Conservation (phyloP, 208 protist genomes). For the Trichomonas vaginalis region DNA sequence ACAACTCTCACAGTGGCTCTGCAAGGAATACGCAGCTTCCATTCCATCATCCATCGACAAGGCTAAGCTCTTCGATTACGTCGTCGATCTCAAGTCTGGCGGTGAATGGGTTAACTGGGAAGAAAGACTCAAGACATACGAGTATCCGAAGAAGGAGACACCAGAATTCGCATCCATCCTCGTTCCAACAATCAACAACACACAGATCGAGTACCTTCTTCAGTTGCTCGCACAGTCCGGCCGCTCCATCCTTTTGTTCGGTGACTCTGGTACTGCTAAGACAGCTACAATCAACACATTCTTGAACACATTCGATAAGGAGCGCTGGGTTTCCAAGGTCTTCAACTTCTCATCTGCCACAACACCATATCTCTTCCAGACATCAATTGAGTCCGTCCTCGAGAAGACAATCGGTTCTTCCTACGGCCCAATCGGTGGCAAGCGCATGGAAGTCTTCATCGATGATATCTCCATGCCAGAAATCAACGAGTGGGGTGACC, state of each 20-base stretch:
- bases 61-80: conserved; percentile 72
- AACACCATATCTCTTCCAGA: conserved; percentile 50
- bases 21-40: conserved; percentile 4
- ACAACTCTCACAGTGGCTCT: conserved; percentile 68
- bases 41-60: conserved; percentile 35
- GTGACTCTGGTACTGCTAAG: conserved; percentile 58
- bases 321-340: conserved; percentile 41
- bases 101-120: not conserved
- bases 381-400: conserved; percentile 45
- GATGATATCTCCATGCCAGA: conserved; percentile 62
- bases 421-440: conserved; percentile 48
- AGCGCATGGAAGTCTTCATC: conserved; percentile 50
- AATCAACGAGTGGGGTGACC: conserved; percentile 58
- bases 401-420: conserved; percentile 51
- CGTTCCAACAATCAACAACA: conserved; percentile 81
- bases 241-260: conserved; percentile 47
- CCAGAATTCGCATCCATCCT: conserved; percentile 74
- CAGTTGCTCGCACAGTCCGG: conserved; percentile 32
- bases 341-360: conserved; percentile 59
- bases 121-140: not conserved
- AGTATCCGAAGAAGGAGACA: not conserved
- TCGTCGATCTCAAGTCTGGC: conserved; percentile 61
- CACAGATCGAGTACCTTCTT: conserved; percentile 70
- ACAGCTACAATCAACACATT: conserved; percentile 48
- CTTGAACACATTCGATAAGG: conserved; percentile 32